phyloP scores from a whole-genome alignment of 2,329 filamentous ascomycete species.

The Ceratocystis diversiconidia region DNA sequence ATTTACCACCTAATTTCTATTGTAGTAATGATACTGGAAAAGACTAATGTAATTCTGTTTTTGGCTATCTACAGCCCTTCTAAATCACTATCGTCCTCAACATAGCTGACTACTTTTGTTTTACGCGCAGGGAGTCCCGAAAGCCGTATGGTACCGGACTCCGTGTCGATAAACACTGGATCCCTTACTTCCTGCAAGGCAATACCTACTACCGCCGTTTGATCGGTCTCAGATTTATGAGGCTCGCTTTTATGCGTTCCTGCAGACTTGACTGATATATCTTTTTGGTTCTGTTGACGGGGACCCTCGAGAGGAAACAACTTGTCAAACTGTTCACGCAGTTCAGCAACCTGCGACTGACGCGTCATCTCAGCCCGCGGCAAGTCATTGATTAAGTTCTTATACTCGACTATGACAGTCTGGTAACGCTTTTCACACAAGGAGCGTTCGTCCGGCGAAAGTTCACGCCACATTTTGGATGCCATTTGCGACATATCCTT shows the following conservation, averaged over 20 bases:
- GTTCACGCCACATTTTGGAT: constrained; percentile 80
- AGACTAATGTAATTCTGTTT: background rate
- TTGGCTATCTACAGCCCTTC: constrained; percentile 8
- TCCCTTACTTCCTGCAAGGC: background rate
- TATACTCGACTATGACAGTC: constrained; percentile 43
- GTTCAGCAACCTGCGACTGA: constrained; percentile 50
- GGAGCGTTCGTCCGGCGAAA: constrained; percentile 62
- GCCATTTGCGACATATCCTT: constrained; percentile 37
- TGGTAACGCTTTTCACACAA: constrained; percentile 54
- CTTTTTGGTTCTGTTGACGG: background rate
- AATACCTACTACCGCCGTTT: background rate
- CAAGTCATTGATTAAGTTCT: constrained; percentile 25
- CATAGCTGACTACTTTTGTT: constrained; percentile 26
- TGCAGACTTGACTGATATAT: background rate
- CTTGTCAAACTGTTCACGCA: constrained; percentile 40
- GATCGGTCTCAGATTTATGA: background rate
- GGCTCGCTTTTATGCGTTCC: background rate
- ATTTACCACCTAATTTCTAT: background rate
- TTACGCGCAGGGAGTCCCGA: constrained; percentile 16
- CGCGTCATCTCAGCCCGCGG: constrained; percentile 45
- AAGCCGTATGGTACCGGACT: constrained; percentile 2
- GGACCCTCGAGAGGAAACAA: constrained; percentile 28
- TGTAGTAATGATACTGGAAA: background rate
- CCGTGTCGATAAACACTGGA: background rate
- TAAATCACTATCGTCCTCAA: constrained; percentile 25